Base-by-base conservation (phyloP, 306 rosid species). In the Ormosia semicastrata region DNA sequence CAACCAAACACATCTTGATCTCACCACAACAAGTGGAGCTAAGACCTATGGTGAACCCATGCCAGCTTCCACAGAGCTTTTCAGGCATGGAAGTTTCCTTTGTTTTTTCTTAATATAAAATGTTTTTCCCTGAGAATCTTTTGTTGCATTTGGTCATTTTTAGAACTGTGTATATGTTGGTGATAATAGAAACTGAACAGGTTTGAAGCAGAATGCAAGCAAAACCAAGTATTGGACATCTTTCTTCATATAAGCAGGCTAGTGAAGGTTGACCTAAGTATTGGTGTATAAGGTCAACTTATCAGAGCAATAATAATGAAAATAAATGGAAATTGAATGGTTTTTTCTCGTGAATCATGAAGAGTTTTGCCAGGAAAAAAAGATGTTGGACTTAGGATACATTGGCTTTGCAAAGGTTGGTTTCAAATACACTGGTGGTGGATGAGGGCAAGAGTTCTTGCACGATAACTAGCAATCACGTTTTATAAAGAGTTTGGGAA, bases 21-120 rank as follows among this genome's bases (percentile, higher is more conserved):
- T 92, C 85, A 90, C 91, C 1, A 71, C 83, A 13, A 77, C 89
- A 6, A 86, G 90, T 49, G 93, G 91, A 58, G 77, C 89, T 75
- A 84, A 88, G 87, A 87, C 50, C 78, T 91, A 89, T 71, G 87
- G 91, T 32, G 96, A 87, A 75, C 17, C 73, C 3, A 90, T 93
- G 99, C 98, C 98, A 5, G 79, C 65, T 86, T 9, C 92, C 71
- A 95, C 97, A 0, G 98, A 95, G 87, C 14, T 95, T 77, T 95
- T 95, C 92, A 90, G 99, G 98, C 85, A 89, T 75, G 74, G 59
- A 29, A 32, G 7, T 57, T 68, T 54, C 24, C 41, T 72, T 67
- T 72, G 8, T 14, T 43, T 43, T 64, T 71, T 32, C 15, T 68
- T 68, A 6, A 57, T 30, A 37, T 47, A 37, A 43, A 30, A 13